A percentile compares a stretch with the other conserved stretches of the same genome.
Conservation (phyloP, 768 basidiomycete species). For the Peribolospora baueri region DNA sequence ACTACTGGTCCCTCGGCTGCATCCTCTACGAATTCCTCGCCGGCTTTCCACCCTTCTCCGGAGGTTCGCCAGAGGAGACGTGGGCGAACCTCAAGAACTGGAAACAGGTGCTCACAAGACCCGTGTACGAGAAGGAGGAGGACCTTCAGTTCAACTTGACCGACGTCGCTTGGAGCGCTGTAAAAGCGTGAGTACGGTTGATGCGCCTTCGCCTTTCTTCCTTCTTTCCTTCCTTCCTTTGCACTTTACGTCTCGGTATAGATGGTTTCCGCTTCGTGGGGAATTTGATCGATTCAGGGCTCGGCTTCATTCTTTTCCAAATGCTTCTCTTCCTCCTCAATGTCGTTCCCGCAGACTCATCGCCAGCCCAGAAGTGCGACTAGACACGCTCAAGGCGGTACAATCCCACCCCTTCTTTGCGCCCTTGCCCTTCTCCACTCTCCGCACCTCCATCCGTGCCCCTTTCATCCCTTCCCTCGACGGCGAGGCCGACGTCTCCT, state of each 20-base stretch:
- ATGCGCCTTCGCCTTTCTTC: neutral
- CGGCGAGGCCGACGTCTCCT: constrained; percentile 46
- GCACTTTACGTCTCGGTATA: too few relatives aligned
- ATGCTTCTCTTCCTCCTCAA: neutral
- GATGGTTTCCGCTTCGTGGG: too few relatives aligned
- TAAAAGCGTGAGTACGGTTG: constrained; percentile 38
- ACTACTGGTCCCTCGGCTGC: constrained; percentile 96
- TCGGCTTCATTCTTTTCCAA: neutral
- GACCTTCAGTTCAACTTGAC: constrained; percentile 89
- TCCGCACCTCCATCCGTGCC: constrained; percentile 41
- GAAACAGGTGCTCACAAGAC: constrained; percentile 70
- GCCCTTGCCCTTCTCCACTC: constrained; percentile 45
- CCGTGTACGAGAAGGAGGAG: constrained; percentile 84
- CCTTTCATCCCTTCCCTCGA: constrained; percentile 90
- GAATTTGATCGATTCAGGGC: neutral
- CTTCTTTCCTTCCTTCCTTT: neutral
- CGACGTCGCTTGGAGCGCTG: constrained; percentile 81
- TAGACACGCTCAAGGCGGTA: constrained; percentile 47
- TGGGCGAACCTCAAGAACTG: constrained; percentile 99
- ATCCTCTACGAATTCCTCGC: constrained; percentile 91
- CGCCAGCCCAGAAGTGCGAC: constrained; percentile 58
- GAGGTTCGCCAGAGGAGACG: constrained; percentile 82
- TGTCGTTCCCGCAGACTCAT: constrained; percentile 37
- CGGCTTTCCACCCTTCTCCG: constrained; percentile 95
- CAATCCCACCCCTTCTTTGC: constrained; percentile 62